Base-by-base conservation (phyloP, 225 moss, liverwort and hornwort genomes). In the Physcomitrellopsis africana region DNA sequence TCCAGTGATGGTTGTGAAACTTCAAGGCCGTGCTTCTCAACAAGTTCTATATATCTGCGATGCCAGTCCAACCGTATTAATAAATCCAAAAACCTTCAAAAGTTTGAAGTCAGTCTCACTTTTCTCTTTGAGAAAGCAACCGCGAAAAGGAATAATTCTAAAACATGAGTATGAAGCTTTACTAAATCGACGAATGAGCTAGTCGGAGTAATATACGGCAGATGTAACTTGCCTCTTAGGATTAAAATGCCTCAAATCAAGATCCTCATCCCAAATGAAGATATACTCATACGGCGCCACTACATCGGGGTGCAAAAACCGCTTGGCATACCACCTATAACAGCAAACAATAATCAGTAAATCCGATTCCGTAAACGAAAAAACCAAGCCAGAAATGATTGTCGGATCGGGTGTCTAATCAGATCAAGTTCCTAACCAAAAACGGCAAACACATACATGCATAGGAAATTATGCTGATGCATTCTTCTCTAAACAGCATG, bases 211-310 rank as follows among this genome's bases (percentile, higher is more conserved):
- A 74, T 51, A 32, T 23, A 51, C 1, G 53, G 9, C 45, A 71
- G 53, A 73, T 12, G 68, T 19, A 12, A 86, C 81, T 75, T 89
- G 93, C 99, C 87, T 92, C 51, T 85, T 68, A 49, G 70, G 89
- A 80, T 91, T 80, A 71, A 99, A 99, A 79, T 99, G 92, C 46
- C 87, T 82, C 55, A 99, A 92, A 79, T 92, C 99, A 72, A 99
- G 89, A 89, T 99, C 99, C 81, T 99, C 99, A 52, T 99, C 99
- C 99, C 99, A 99, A 58, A 99, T 86, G 74, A 95, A 99, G 63
- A 99, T 89, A 68, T 86, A 95, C 80, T 99, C 93, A 73, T 93
- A 99, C 15, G 99, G 93, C 81, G 89, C 85, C 64, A 99, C 99
- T 32, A 99, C 80, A 82, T 99, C 99, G 9, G 99, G 99, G 67